phyloP scores from a whole-genome alignment of 148 eudicot species.

The Silene latifolia region DNA sequence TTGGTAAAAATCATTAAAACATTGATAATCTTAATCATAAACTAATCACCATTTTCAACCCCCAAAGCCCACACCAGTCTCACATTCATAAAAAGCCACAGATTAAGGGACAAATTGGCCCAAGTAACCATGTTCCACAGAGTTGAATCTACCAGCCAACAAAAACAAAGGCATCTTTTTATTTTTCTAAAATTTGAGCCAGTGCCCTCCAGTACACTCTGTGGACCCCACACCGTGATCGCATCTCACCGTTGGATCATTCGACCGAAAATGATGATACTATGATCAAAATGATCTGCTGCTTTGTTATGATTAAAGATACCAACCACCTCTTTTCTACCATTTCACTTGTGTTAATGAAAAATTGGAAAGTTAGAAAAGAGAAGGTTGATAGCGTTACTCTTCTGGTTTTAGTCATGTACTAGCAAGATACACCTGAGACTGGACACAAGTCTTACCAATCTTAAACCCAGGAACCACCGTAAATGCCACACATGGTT shows the following conservation, averaged over 20 bases:
- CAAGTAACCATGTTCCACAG: conserved; percentile 25
- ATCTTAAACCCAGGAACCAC: conserved; percentile 90
- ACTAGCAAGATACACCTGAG: conserved; percentile 66
- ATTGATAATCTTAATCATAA: neutral
- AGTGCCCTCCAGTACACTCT: conserved; percentile 23
- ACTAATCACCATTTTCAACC: neutral
- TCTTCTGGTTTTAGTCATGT: neutral
- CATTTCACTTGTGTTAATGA: neutral
- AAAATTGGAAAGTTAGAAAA: neutral
- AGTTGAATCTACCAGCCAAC: neutral
- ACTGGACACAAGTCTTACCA: conserved; percentile 66
- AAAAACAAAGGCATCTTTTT: conserved; percentile 19
- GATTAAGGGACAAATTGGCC: conserved; percentile 25
- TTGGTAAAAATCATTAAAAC: neutral
- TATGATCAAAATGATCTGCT: neutral
- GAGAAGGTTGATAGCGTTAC: too few relatives aligned
- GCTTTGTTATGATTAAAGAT: neutral
- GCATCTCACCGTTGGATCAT: conserved; percentile 20
- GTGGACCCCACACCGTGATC: conserved; percentile 14
- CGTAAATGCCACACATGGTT: conserved; percentile 66
- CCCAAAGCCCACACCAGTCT: conserved; percentile 26
- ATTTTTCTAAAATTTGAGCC: conserved; percentile 16
- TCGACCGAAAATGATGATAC: neutral
- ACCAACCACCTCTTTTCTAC: neutral
- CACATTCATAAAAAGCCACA: conserved; percentile 19